Conservation (phyloP, 306 rosid genomes). For the Rosa chinensis region DNA sequence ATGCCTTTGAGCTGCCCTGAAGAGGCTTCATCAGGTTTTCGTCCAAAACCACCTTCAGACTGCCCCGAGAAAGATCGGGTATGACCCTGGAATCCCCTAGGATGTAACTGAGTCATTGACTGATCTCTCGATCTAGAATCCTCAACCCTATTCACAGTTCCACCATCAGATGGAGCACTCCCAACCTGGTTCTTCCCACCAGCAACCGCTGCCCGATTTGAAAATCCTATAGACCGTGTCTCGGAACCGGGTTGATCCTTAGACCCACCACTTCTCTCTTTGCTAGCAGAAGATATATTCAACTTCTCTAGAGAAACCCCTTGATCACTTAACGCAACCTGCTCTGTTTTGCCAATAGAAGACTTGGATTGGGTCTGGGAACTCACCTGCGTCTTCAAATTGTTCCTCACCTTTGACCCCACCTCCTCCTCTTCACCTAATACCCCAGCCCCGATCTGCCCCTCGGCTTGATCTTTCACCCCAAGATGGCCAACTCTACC, state of each 20-base stretch:
- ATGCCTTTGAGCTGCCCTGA: constrained; percentile 34
- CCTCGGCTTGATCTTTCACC: constrained; percentile 34
- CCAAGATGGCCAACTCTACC: constrained; percentile 27
- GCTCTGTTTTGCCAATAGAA: constrained; percentile 32
- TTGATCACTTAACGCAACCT: constrained; percentile 43
- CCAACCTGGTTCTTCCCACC: constrained; percentile 22
- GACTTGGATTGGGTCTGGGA: constrained; percentile 30
- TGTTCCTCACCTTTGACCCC: constrained; percentile 24
- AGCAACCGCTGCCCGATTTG: constrained; percentile 30
- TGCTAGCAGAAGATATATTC: constrained; percentile 2
- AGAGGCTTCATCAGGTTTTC: constrained; percentile 47
- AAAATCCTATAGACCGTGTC: constrained; percentile 33
- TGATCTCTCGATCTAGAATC: constrained; percentile 50
- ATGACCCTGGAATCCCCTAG: constrained; percentile 57
- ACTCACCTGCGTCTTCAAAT: constrained; percentile 45
- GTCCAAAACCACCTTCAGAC: constrained; percentile 56
- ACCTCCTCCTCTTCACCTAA: constrained; percentile 34
- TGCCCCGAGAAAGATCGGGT: constrained; percentile 78
- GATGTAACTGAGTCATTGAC: constrained; percentile 42
- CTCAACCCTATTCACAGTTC: constrained; percentile 40
- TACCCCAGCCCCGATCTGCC: constrained; percentile 18
- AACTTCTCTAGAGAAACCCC: constrained; percentile 41
- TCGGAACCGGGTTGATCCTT: constrained; percentile 31
- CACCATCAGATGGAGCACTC: constrained; percentile 39
- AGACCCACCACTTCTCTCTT: constrained; percentile 34